These are phyloP conservation scores for Sicyos edulis DNA, from an alignment of 306 rosid genomes.

Conservation along the genomic window DNA sequence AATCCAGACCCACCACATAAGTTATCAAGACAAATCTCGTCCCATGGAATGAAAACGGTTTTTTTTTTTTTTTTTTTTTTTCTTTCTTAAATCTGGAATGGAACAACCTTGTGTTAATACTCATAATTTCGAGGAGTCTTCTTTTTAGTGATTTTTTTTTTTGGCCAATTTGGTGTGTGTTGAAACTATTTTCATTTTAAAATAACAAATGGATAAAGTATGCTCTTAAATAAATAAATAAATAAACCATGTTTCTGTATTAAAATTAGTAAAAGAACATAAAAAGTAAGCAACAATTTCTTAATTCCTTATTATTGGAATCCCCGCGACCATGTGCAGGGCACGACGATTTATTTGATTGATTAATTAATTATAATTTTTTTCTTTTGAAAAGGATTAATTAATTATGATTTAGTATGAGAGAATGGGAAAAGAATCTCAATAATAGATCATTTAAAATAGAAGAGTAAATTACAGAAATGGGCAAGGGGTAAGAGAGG, in stretches of 20 bases:
- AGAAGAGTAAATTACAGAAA: not conserved
- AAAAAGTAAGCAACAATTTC: not conserved
- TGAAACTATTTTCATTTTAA: not conserved
- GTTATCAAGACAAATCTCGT: not conserved
- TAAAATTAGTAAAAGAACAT: not conserved
- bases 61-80: too few species aligned
- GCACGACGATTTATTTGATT: not conserved
- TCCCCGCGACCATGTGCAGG: not conserved
- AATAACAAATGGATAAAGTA: too few species aligned
- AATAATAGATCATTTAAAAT: not conserved
- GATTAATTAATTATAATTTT: not conserved
- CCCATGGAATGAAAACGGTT: too few species aligned
- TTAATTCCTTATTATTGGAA: not conserved
- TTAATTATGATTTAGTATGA: not conserved
- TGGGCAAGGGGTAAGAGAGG: not conserved
- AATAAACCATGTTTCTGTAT: not conserved
- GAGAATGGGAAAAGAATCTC: not conserved
- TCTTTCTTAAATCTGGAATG: too few species aligned
- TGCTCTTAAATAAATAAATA: not conserved
- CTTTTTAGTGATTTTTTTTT: not conserved
- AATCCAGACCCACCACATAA: too few species aligned
- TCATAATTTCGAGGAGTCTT: not conserved
- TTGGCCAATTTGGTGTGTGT: not conserved
- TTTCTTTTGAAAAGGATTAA: too few species aligned
- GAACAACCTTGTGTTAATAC: not conserved